Conservation (phyloP, 768 basidiomycete genomes). For the Lentinula boryana region DNA sequence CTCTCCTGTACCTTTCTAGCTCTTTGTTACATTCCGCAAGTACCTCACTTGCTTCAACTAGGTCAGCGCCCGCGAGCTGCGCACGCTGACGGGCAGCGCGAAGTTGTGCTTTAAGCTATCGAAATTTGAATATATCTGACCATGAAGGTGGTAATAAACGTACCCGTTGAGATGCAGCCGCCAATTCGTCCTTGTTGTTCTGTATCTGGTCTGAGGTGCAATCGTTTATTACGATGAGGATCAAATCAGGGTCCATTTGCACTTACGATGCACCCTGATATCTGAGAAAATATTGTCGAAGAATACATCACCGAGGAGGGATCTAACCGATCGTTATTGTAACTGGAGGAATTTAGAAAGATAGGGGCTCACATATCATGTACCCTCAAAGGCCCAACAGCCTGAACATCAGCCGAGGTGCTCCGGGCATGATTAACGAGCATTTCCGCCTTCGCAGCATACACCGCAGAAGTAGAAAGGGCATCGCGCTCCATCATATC, state of each 20-base stretch:
- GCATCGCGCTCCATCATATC: slow-evolving; percentile 39
- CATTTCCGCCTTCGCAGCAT: slow-evolving; percentile 26
- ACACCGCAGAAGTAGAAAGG: slow-evolving; percentile 27
- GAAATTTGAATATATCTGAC: neutral
- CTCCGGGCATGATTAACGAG: slow-evolving; percentile 32
- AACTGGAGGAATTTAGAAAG: neutral
- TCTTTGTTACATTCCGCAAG: slow-evolving; percentile 10
- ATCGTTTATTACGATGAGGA: neutral
- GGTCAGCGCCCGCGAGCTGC: slow-evolving; percentile 11
- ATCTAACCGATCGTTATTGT: slow-evolving; percentile 14
- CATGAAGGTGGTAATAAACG: neutral
- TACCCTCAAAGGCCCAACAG: slow-evolving; percentile 30
- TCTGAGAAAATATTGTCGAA: slow-evolving; percentile 40
- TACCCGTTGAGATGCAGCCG: slow-evolving; percentile 28
- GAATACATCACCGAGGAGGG: slow-evolving; percentile 32
- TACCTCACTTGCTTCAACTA: slow-evolving; percentile 13
- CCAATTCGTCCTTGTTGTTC: slow-evolving; percentile 27
- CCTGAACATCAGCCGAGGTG: slow-evolving; percentile 28
- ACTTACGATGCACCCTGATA: slow-evolving; percentile 33
- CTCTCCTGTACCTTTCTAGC: slow-evolving; percentile 14
- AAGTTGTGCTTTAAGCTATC: slow-evolving; percentile 9
- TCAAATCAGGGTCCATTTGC: neutral
- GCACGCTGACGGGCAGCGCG: slow-evolving; percentile 4
- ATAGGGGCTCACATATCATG: slow-evolving; percentile 28
- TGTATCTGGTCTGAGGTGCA: slow-evolving; percentile 30